A percentile compares a stretch with the other conserved stretches of the same genome.
phyloP scores from a whole-genome alignment of 2,329 filamentous ascomycete species.

The Neocucurbitaria cava region DNA sequence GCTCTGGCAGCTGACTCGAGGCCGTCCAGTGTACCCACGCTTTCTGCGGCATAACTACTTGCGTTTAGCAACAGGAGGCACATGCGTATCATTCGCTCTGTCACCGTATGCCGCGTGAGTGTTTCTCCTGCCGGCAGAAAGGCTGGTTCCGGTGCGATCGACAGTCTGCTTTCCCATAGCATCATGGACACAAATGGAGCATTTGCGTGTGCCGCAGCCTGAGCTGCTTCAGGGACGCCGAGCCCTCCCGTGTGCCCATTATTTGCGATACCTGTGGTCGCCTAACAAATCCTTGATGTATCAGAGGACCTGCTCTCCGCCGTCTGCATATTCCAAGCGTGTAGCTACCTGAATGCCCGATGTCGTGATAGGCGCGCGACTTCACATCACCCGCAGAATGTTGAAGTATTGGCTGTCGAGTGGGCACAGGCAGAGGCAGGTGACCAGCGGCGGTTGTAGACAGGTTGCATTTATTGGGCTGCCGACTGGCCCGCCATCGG shows the following conservation, averaged over 20 bases:
- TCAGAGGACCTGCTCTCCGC: no score
- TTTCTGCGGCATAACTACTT: not conserved
- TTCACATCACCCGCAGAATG: slow-evolving; percentile 5
- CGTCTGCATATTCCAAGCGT: no score
- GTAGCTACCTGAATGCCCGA: not conserved
- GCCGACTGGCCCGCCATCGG: not conserved
- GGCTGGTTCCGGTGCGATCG: slow-evolving; percentile 15
- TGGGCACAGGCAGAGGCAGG: not conserved
- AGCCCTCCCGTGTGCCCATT: not conserved
- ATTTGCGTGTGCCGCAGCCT: not conserved
- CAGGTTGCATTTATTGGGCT: no score
- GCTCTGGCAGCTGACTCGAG: slow-evolving; percentile 8
- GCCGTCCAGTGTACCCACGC: not conserved
- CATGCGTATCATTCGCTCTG: slow-evolving; percentile 1
- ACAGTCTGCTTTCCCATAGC: not conserved
- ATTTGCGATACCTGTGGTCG: not conserved
- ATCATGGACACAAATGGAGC: not conserved
- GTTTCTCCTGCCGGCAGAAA: slow-evolving; percentile 12
- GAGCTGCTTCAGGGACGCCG: not conserved
- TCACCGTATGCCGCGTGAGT: slow-evolving; percentile 1
- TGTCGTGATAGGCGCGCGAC: slow-evolving; percentile 1
- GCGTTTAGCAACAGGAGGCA: slow-evolving; percentile 3
- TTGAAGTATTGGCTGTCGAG: not conserved
- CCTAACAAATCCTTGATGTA: no score
- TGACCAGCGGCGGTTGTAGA: not conserved